Conservation (phyloP, 768 basidiomycete genomes). For the Nidularia sp. region DNA sequence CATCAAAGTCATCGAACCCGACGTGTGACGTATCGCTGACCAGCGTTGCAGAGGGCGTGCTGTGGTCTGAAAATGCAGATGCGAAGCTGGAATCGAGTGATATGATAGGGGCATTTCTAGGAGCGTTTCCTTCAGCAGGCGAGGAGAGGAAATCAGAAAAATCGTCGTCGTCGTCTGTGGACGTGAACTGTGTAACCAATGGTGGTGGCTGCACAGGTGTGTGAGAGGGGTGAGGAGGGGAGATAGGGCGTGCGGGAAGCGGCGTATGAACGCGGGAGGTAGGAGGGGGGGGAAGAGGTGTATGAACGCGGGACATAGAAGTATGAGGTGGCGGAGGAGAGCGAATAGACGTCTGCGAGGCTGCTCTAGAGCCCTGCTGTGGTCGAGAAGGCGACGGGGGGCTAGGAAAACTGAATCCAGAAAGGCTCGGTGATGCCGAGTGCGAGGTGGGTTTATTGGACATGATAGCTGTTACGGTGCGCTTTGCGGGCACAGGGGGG, state of each 20-base stretch:
- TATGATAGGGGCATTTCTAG: slow-evolving; percentile 6
- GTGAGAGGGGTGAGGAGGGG: slow-evolving; percentile 5
- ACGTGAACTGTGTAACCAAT: slow-evolving; percentile 14
- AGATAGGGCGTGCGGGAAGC: slow-evolving; percentile 21
- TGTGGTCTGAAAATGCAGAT: neutral
- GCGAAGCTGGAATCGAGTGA: neutral
- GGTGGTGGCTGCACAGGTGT: slow-evolving; percentile 16
- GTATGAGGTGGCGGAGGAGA: slow-evolving; percentile 13
- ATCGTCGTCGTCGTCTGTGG: slow-evolving; percentile 41
- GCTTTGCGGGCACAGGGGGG: slow-evolving; percentile 8
- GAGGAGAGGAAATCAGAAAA: slow-evolving; percentile 49
- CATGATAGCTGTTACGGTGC: slow-evolving; percentile 26
- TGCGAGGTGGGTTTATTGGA: slow-evolving; percentile 11
- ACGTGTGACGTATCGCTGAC: neutral
- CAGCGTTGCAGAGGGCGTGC: slow-evolving; percentile 2
- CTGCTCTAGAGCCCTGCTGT: neutral
- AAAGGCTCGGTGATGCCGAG: slow-evolving; percentile 10
- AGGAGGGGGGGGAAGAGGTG: slow-evolving; percentile 15
- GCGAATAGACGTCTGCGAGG: neutral
- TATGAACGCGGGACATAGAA: slow-evolving; percentile 4
- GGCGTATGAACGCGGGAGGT: neutral
- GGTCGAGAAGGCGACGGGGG: slow-evolving; percentile 8
- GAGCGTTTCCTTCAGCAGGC: slow-evolving; percentile 16
- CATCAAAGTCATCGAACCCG: slow-evolving; percentile 36
- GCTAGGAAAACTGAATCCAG: slow-evolving; percentile 9